Percentiles rank a stretch among this genome's conserved stretches.
phyloP scores from a whole-genome alignment of 768 basidiomycete genomes.

The Leccinum barrowsii region DNA sequence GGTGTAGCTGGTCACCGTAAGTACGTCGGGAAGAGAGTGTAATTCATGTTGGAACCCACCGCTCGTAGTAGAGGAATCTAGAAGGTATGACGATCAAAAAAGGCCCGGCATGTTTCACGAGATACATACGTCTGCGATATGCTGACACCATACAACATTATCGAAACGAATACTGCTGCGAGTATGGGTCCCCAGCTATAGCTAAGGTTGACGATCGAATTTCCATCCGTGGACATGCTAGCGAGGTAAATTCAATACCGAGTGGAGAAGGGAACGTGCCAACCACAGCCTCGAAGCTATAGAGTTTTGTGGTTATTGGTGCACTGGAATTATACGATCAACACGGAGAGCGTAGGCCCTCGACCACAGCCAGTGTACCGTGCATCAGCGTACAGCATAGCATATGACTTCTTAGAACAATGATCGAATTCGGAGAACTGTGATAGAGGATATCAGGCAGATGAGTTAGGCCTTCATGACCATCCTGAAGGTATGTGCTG shows the following conservation, averaged over 20 bases:
- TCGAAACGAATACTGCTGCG: constrained; percentile 16
- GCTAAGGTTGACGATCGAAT: constrained; percentile 5
- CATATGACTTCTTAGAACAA: not conserved
- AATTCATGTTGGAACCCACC: constrained; percentile 9
- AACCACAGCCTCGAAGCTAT: not conserved
- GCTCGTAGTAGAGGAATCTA: constrained; percentile 26
- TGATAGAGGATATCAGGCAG: not conserved
- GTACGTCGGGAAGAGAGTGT: not conserved
- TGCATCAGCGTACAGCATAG: not conserved
- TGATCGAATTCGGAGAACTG: too few species aligned
- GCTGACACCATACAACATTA: constrained; percentile 24
- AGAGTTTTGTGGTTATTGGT: constrained; percentile 12
- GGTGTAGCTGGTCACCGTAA: constrained; percentile 12
- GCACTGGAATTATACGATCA: constrained; percentile 6
- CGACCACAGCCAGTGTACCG: not conserved
- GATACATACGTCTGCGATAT: constrained; percentile 24
- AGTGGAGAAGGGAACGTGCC: not conserved
- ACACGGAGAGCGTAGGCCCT: not conserved
- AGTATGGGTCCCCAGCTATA: constrained; percentile 25
- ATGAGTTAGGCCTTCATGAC: not conserved
- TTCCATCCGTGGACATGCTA: constrained; percentile 12
- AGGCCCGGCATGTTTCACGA: not conserved
- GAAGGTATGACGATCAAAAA: not conserved
- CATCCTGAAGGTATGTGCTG: not conserved
- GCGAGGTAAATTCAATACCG: not conserved